phyloP scores from a whole-genome alignment of 129 eudicot genomes.

The Flaveria brownii region DNA sequence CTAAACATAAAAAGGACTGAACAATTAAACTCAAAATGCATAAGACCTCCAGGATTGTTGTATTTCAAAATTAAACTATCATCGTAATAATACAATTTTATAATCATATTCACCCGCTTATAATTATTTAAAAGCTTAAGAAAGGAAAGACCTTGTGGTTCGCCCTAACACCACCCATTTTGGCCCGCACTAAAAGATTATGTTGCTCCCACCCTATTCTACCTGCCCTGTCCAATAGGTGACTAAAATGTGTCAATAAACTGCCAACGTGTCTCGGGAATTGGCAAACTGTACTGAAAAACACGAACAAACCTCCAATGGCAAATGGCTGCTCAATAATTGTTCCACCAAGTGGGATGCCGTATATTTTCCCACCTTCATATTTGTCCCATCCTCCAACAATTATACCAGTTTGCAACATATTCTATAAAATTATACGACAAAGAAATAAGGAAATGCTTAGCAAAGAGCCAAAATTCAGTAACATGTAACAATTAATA shows the following conservation, averaged over 20 bases:
- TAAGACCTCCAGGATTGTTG: neutral
- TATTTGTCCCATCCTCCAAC: constrained; percentile 99
- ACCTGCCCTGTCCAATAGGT: neutral
- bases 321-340: constrained; percentile 91
- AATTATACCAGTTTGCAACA: constrained; percentile 93
- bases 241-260: neutral
- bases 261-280: neutral
- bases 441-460: neutral
- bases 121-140: neutral
- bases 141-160: neutral
- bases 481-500: neutral
- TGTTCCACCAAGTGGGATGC: constrained; percentile 96
- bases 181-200: neutral
- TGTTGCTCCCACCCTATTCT: too few species aligned
- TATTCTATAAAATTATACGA: constrained; percentile 49
- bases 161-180: neutral
- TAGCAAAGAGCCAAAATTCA: constrained; percentile 15
- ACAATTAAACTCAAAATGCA: neutral
- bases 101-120: neutral
- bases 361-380: constrained; percentile 94
- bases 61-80: neutral
- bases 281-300: neutral
- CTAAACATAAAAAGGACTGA: too few species aligned
- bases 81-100: neutral
- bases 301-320: constrained; percentile 76